Percentiles rank a stretch among this genome's conserved stretches.
These are phyloP conservation scores for Globisporangium middletonii DNA, from an alignment of 352 stramenopile genomes.

Conservation along the genomic window DNA sequence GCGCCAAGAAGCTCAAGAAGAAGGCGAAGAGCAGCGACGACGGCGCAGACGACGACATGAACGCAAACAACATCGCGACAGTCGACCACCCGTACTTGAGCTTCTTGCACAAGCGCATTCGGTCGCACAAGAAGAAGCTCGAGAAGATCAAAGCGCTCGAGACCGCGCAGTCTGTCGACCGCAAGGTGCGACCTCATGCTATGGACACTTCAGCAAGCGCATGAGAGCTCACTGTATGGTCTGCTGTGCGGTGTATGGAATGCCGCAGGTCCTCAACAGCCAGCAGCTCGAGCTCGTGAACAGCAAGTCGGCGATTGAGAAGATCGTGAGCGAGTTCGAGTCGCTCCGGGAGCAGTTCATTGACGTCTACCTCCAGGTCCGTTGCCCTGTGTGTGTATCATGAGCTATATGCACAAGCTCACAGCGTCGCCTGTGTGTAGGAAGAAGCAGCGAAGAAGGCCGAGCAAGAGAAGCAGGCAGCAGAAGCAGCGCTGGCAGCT, in stretches of 20 bases:
- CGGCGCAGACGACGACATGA: constrained; percentile 22
- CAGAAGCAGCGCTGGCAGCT: neutral
- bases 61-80: constrained; percentile 28
- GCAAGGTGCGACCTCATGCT: constrained; percentile 27
- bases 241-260: neutral
- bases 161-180: constrained; percentile 28
- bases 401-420: no score
- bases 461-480: constrained; percentile 9
- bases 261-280: constrained; percentile 44
- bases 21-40: constrained; percentile 16
- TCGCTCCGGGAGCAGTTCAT: constrained; percentile 76
- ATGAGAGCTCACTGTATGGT: neutral
- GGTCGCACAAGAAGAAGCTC: constrained; percentile 80
- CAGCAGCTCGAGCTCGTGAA: constrained; percentile 72
- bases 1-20: constrained; percentile 26
- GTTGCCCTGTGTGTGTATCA: neutral
- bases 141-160: constrained; percentile 80
- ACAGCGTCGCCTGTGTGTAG: constrained; percentile 8
- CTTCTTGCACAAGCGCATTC: constrained; percentile 78
- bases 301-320: constrained; percentile 60
- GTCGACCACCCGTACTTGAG: constrained; percentile 76
- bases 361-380: constrained; percentile 39
- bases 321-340: constrained; percentile 71
- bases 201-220: neutral
- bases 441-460: constrained; percentile 35